Conservation (phyloP, 371 early-diverging fungal genomes). For the Basidiobolus heterosporus region DNA sequence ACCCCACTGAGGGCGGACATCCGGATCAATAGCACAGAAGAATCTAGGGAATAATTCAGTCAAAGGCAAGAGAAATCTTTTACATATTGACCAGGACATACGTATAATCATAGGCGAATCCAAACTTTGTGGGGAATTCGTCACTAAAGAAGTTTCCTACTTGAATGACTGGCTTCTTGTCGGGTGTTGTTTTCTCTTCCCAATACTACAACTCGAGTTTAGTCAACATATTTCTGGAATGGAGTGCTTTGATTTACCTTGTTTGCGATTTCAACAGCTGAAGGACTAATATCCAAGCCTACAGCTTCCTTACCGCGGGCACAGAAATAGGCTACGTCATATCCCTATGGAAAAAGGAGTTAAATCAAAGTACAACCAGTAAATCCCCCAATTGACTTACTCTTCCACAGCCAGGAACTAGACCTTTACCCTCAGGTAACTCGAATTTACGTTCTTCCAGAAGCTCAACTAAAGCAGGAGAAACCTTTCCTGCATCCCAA, state of each 20-base stretch:
- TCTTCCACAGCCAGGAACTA: conserved; percentile 77
- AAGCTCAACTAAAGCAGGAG: conserved; percentile 45
- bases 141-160: conserved; percentile 59
- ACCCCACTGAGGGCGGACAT: conserved; percentile 51
- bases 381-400: conserved; percentile 13
- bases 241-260: conserved; percentile 14
- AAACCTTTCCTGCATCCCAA: conserved; percentile 44
- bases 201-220: conserved; percentile 11
- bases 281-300: conserved; percentile 54
- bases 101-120: conserved; percentile 75
- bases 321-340: conserved; percentile 58
- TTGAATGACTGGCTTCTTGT: conserved; percentile 28
- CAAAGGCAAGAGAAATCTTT: background rate
- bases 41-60: conserved; percentile 24
- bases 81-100: conserved; percentile 10
- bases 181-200: conserved; percentile 14
- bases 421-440: conserved; percentile 28
- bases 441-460: conserved; percentile 29
- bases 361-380: no score
- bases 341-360: conserved; percentile 19
- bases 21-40: conserved; percentile 65
- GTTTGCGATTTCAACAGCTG: conserved; percentile 31
- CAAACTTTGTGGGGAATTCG: conserved; percentile 30
- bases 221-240: no score
- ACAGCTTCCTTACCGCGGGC: conserved; percentile 29